phyloP scores from a whole-genome alignment of 2,329 filamentous ascomycete genomes.

The Alternaria ethzedia region DNA sequence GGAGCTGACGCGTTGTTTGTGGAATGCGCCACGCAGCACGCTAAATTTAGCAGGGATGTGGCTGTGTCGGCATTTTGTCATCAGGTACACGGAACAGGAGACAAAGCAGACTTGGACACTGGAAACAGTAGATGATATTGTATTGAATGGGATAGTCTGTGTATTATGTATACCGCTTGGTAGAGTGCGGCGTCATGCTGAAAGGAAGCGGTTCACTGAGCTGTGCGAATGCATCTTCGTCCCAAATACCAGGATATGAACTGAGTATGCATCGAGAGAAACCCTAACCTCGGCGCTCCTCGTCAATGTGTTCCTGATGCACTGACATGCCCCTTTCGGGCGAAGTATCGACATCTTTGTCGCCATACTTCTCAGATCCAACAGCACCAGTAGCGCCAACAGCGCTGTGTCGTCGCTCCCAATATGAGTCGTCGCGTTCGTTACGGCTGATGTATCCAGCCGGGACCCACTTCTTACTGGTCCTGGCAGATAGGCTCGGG shows the following conservation, averaged over 20 bases:
- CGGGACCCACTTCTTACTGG: slow-evolving; percentile 45
- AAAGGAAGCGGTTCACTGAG: not conserved
- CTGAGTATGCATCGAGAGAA: not conserved
- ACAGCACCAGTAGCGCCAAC: slow-evolving; percentile 14
- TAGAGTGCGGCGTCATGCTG: not conserved
- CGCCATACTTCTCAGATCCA: slow-evolving; percentile 23
- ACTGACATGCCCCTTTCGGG: slow-evolving; percentile 28
- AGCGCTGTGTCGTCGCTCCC: slow-evolving; percentile 31
- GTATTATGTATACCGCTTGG: not conserved
- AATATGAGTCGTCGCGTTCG: slow-evolving; percentile 37
- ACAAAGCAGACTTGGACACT: not conserved
- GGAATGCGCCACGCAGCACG: slow-evolving; percentile 35
- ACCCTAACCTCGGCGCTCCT: not conserved
- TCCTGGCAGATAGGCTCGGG: slow-evolving; percentile 30
- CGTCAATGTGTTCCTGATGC: slow-evolving; percentile 28
- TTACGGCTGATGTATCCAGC: slow-evolving; percentile 39
- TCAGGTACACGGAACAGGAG: not conserved
- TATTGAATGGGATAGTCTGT: not conserved
- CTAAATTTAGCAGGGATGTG: slow-evolving; percentile 24
- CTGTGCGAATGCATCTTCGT: not conserved
- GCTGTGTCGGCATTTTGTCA: slow-evolving; percentile 17
- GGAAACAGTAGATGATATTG: not conserved
- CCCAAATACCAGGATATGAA: not conserved
- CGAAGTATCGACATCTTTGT: slow-evolving; percentile 26
- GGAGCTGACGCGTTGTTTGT: slow-evolving; percentile 26